Evolutionary conservation across 805 yeast species (phyloP).

Genomic region (Brettanomyces bruxellensis): DNA sequence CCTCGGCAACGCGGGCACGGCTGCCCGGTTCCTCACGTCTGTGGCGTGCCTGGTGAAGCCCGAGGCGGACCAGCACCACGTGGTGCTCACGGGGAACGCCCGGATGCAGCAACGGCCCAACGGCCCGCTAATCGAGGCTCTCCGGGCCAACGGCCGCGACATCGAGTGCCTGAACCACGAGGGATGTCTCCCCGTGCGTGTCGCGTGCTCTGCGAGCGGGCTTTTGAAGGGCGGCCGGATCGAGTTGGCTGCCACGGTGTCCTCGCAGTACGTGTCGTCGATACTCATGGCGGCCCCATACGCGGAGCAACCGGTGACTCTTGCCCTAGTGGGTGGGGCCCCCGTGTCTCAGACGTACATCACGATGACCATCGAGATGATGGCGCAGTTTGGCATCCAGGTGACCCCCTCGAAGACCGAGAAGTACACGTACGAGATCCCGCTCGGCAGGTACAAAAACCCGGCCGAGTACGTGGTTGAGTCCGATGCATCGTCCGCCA

Average conservation of each 20-base stretch:
- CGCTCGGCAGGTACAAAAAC: constrained; percentile 69
- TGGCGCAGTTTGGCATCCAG: constrained; percentile 78
- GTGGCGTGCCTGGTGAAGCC: constrained; percentile 74
- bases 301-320: constrained; percentile 79
- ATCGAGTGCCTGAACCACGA: constrained; percentile 61
- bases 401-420: constrained; percentile 66
- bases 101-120: constrained; percentile 98
- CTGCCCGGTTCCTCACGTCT: constrained; percentile 87
- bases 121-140: constrained; percentile 91
- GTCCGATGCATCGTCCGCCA: constrained; percentile 96
- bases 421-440: constrained; percentile 82
- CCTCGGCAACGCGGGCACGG: constrained; percentile 97
- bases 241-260: constrained; percentile 90
- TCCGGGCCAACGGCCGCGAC: constrained; percentile 67
- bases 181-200: constrained; percentile 81
- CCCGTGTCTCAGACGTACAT: constrained; percentile 94
- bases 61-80: constrained; percentile 32
- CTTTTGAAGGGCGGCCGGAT: constrained; percentile 77
- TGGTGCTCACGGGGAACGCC: constrained; percentile 83
- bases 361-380: constrained; percentile 95
- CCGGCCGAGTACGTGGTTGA: constrained; percentile 86
- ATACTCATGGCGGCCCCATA: constrained; percentile 97
- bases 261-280: constrained; percentile 96
- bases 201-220: constrained; percentile 52
- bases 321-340: constrained; percentile 88